These are phyloP conservation scores for Dalechampia spathulata DNA, from an alignment of 441 rosid genomes.

Conservation along the genomic window DNA sequence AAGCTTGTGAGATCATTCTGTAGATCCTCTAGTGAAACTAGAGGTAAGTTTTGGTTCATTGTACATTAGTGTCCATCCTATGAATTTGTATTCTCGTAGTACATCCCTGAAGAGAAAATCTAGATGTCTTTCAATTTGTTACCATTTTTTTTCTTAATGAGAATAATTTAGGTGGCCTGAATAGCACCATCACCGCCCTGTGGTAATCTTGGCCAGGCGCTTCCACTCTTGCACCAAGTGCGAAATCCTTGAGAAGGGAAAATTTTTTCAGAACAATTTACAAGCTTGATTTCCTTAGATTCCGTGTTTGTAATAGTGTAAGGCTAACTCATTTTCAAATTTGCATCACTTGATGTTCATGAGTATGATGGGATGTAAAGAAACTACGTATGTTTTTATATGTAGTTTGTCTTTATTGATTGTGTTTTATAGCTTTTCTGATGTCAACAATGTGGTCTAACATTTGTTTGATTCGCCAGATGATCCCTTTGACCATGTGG, in stretches of 20 bases:
- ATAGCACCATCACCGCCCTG: not conserved
- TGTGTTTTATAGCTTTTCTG: not conserved
- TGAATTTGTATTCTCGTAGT: no score
- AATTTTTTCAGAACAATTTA: not conserved
- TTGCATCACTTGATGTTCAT: conserved; percentile 6
- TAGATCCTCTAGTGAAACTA: conserved; percentile 48
- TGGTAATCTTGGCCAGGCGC: not conserved
- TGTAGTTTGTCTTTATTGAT: not conserved
- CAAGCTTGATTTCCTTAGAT: not conserved
- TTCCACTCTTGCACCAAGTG: not conserved
- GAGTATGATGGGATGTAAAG: not conserved
- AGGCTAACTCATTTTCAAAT: not conserved
- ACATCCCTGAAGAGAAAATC: not conserved
- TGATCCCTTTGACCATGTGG: conserved; percentile 88
- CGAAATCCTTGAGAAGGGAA: not conserved
- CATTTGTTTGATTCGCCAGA: conserved; percentile 36
- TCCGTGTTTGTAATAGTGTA: not conserved
- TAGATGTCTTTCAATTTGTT: not conserved
- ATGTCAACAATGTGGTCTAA: conserved; percentile 10
- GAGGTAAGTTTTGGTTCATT: conserved; percentile 33
- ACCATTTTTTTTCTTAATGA: not conserved
- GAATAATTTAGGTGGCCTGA: not conserved
- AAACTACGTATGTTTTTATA: not conserved
- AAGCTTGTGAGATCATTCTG: conserved; percentile 92
- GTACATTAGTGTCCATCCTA: not conserved